Percentiles rank a stretch among this genome's conserved stretches.
phyloP scores from a whole-genome alignment of 2,329 filamentous ascomycete species.

The Cordyceps tenuipes region DNA sequence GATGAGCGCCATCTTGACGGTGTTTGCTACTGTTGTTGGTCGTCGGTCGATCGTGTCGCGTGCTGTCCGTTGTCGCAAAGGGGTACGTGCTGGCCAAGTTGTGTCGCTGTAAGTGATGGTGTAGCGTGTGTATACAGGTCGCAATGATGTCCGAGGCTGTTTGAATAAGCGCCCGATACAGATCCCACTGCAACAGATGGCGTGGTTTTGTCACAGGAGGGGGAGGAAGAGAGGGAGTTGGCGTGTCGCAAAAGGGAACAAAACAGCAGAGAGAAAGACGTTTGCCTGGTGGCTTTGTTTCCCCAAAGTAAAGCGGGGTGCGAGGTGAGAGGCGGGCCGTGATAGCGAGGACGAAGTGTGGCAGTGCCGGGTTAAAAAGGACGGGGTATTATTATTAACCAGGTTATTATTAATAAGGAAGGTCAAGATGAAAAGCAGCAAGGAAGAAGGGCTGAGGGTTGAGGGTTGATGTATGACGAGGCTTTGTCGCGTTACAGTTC shows the following conservation, averaged over 20 bases:
- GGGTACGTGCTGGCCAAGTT: neutral
- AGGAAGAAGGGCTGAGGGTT: neutral
- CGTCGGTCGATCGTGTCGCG: neutral
- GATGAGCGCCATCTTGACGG: conserved; percentile 62
- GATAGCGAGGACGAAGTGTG: neutral
- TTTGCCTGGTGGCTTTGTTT: neutral
- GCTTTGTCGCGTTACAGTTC: neutral
- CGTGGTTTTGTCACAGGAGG: neutral
- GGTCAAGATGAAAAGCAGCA: neutral
- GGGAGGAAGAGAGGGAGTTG: neutral
- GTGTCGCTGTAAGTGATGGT: neutral
- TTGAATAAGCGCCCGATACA: neutral
- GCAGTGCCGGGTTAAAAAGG: neutral
- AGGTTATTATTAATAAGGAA: too few relatives aligned
- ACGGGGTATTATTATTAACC: neutral
- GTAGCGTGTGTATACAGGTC: neutral
- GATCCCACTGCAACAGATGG: neutral
- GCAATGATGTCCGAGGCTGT: neutral
- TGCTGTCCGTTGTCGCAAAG: neutral
- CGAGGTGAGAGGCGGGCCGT: neutral
- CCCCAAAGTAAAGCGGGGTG: neutral
- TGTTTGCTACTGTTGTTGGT: neutral
- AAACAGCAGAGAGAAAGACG: neutral
- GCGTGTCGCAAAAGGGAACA: neutral
- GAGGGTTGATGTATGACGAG: neutral